Evolutionary conservation across 2,329 filamentous ascomycete genomes (phyloP), one percentile per base, ranked within the genome.

Genomic region (Phyllosticta paracitricarpa): DNA sequence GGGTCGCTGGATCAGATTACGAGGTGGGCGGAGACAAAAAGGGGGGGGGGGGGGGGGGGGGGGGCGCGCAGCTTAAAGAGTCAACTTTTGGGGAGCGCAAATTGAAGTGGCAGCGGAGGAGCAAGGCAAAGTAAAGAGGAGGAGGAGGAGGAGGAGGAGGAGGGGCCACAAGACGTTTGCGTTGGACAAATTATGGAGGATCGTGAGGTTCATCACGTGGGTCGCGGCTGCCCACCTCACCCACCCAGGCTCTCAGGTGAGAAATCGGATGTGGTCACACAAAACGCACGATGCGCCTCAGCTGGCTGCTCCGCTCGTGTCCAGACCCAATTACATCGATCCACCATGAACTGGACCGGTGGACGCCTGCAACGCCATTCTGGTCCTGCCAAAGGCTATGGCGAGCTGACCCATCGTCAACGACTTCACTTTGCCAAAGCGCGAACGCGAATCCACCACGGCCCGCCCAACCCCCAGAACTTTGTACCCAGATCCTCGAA

Each of bases 281-380:
- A 48, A 48, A 7, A 7, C 14, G 17, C 40, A n/a, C 40, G 40
- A n/a, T 8, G 28, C 28, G 28, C 28, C 28, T 30, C 28, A 28
- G 26, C 1, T 30, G 28, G 6, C 17, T 17, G 6, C 12, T 48
- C 35, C 4, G 9, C 33, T 35, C 33, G 33, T 48, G 4, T 6
- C 17, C 35, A n/a, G 14, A n/a, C 17, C 40, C 40, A 48, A 48
- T 48, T n/a, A 48, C 40, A 48, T 26, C 22, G 17, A 26, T 22
- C 52, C 22, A 62, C 40, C 30, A 80, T 81, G 78, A 79, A 80
- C 61, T 81, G 78, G 78, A 80, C 76, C 0, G 78, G 78, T 28
- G 78, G 78, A 4, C 73, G 71, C 28, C 65, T 76, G 33, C 74
- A 74, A 63, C 71, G 73, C 12, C 66, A 70, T 57, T 72, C 68